A percentile compares a stretch with the other conserved stretches of the same genome.
Evolutionary conservation across 495 filamentous ascomycete genomes (phyloP).

Genomic region (Hyaloscypha finlandica): DNA sequence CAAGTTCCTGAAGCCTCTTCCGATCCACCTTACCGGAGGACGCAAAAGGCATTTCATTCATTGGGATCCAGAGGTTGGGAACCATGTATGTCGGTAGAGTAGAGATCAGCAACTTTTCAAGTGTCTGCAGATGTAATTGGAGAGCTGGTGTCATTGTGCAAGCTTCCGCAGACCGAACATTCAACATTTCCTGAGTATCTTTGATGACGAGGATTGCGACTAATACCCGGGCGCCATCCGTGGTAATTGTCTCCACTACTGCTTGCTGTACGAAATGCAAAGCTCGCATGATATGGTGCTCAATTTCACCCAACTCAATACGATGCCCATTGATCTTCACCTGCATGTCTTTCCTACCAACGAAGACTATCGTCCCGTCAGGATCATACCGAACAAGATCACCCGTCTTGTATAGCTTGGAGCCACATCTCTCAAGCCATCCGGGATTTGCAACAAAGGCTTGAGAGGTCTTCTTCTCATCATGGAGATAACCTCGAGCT

Average conservation of each 20-base stretch:
- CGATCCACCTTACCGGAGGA: conserved; percentile 18
- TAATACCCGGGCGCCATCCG: background rate
- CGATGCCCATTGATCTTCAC: conserved; percentile 36
- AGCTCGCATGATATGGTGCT: conserved; percentile 42
- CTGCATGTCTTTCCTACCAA: conserved; percentile 36
- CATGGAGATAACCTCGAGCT: conserved; percentile 50
- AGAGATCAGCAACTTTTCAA: conserved; percentile 1
- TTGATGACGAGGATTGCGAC: background rate
- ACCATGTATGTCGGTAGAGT: conserved; percentile 34
- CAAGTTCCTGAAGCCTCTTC: conserved; percentile 3
- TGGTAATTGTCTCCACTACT: too few species aligned
- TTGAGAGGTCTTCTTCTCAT: conserved; percentile 6
- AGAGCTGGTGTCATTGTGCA: background rate
- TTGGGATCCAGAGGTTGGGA: conserved; percentile 27
- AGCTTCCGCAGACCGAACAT: background rate
- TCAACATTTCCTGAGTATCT: background rate
- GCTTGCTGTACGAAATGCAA: too few species aligned
- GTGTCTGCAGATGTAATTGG: background rate
- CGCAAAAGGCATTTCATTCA: conserved; percentile 7
- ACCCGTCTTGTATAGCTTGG: conserved; percentile 59
- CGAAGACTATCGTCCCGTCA: conserved; percentile 45
- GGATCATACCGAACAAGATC: conserved; percentile 25
- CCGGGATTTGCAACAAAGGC: conserved; percentile 34
- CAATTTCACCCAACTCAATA: conserved; percentile 36
- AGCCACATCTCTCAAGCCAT: conserved; percentile 39